Percentiles rank a stretch among this genome's conserved stretches.
phyloP scores from a whole-genome alignment of 768 basidiomycete species.

The Peribolospora baueri region DNA sequence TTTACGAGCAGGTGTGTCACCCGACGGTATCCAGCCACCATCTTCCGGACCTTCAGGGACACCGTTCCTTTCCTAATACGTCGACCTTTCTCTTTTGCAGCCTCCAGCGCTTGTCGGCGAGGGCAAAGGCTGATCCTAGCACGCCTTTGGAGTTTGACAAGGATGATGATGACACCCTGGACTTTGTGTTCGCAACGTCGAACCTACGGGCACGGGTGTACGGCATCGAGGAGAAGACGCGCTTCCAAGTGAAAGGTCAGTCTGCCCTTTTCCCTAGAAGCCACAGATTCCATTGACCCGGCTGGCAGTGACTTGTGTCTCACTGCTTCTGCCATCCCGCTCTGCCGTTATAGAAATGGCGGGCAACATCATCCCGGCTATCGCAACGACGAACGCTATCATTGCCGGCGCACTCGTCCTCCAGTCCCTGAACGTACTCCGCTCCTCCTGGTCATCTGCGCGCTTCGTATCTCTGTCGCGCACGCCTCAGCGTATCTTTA shows the following conservation, averaged over 20 bases:
- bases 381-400: conserved; percentile 96
- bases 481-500: conserved; percentile 54
- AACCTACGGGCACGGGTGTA: conserved; percentile 82
- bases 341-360: conserved; percentile 53
- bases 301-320: background rate
- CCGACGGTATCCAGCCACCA: background rate
- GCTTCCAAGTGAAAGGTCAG: conserved; percentile 89
- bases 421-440: conserved; percentile 65
- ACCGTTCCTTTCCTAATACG: background rate
- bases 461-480: conserved; percentile 45
- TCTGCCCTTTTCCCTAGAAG: background rate
- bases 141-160: conserved; percentile 50
- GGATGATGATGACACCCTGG: conserved; percentile 86
- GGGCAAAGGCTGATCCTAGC: conserved; percentile 29
- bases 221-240: conserved; percentile 62
- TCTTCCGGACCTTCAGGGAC: background rate
- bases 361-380: conserved; percentile 96
- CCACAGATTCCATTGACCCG: background rate
- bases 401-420: conserved; percentile 84
- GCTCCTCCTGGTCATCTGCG: conserved; percentile 27
- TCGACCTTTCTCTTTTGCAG: conserved; percentile 22
- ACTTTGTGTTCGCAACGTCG: conserved; percentile 85
- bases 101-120: conserved; percentile 47
- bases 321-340: background rate
- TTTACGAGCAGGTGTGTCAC: conserved; percentile 53